A percentile compares a stretch with the other conserved stretches of the same genome.
Conservation (phyloP, 2,329 filamentous ascomycete species). For the Trichoderma harzianum region DNA sequence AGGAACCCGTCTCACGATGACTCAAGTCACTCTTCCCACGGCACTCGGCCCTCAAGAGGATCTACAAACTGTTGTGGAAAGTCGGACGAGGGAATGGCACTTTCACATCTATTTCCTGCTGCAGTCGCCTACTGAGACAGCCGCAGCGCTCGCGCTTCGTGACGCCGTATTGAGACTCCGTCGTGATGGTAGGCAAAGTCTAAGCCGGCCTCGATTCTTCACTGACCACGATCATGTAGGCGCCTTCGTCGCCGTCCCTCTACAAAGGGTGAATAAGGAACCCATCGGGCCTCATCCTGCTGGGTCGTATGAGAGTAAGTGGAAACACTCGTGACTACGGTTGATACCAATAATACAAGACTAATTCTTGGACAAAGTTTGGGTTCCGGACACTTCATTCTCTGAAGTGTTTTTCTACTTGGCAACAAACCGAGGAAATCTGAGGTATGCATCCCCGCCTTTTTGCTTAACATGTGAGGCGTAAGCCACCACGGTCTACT, state of each 20-base stretch:
- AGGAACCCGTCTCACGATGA: neutral
- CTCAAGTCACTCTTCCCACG: conserved; percentile 20
- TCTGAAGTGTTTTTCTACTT: conserved; percentile 36
- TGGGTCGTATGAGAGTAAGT: conserved; percentile 35
- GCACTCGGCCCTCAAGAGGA: conserved; percentile 26
- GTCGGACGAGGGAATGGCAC: conserved; percentile 32
- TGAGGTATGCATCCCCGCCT: conserved; percentile 23
- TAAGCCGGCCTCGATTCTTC: neutral
- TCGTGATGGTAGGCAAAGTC: conserved; percentile 27
- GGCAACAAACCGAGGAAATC: conserved; percentile 30
- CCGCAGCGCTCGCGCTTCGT: conserved; percentile 32
- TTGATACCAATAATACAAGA: neutral
- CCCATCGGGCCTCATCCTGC: conserved; percentile 35
- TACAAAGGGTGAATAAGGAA: conserved; percentile 32
- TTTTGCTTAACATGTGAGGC: neutral
- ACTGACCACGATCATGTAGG: conserved; percentile 22
- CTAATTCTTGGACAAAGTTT: conserved; percentile 24
- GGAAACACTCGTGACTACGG: neutral
- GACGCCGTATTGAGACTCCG: conserved; percentile 33
- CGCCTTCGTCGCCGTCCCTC: conserved; percentile 33
- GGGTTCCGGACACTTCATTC: conserved; percentile 35
- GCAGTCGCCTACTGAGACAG: conserved; percentile 31
- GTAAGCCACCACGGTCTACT: neutral
- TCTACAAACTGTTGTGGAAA: conserved; percentile 30
- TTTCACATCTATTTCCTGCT: conserved; percentile 36